A percentile compares a stretch with the other conserved stretches of the same genome.
These are phyloP conservation scores for Ganoderma multipileum DNA, from an alignment of 1,284 basidiomycete species.

Conservation along the genomic window DNA sequence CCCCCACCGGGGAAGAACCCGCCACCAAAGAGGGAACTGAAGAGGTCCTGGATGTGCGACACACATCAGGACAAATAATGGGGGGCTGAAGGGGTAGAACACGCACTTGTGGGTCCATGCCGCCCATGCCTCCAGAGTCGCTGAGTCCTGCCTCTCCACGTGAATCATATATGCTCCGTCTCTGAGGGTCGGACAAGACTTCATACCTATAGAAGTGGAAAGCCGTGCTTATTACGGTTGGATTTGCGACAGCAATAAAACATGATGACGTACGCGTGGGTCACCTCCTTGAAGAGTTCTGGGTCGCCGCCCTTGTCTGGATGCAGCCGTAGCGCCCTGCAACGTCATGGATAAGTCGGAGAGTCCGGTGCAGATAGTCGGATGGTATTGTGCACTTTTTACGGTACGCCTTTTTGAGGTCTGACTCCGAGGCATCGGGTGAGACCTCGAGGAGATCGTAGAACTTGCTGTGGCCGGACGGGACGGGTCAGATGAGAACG, in stretches of 20 bases:
- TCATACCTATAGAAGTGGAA: slow-evolving; percentile 73
- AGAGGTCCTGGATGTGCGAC: slow-evolving; percentile 76
- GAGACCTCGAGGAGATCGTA: slow-evolving; percentile 88
- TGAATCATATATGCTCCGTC: slow-evolving; percentile 88
- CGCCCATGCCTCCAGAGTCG: slow-evolving; percentile 89
- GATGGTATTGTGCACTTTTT: slow-evolving; percentile 74
- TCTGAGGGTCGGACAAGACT: slow-evolving; percentile 90
- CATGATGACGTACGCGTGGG: slow-evolving; percentile 80
- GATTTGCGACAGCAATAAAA: slow-evolving; percentile 8
- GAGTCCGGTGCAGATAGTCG: not conserved
- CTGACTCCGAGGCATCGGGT: slow-evolving; percentile 79
- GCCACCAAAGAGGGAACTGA: slow-evolving; percentile 94
- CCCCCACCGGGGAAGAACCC: slow-evolving; percentile 61
- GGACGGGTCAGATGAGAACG: slow-evolving; percentile 7
- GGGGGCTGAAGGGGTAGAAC: not conserved
- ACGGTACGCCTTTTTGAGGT: slow-evolving; percentile 94
- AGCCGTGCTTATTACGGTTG: not conserved
- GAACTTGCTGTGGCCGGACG: slow-evolving; percentile 68
- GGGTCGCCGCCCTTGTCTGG: slow-evolving; percentile 98
- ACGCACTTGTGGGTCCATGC: slow-evolving; percentile 92
- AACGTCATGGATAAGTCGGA: slow-evolving; percentile 27
- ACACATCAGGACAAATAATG: slow-evolving; percentile 14
- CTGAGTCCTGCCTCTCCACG: slow-evolving; percentile 93
- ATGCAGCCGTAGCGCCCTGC: slow-evolving; percentile 87
- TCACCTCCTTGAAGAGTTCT: slow-evolving; percentile 97